A percentile compares a stretch with the other conserved stretches of the same genome.
phyloP scores from a whole-genome alignment of 1,139 yeast genomes.

The Yamadazyma taylorii region DNA sequence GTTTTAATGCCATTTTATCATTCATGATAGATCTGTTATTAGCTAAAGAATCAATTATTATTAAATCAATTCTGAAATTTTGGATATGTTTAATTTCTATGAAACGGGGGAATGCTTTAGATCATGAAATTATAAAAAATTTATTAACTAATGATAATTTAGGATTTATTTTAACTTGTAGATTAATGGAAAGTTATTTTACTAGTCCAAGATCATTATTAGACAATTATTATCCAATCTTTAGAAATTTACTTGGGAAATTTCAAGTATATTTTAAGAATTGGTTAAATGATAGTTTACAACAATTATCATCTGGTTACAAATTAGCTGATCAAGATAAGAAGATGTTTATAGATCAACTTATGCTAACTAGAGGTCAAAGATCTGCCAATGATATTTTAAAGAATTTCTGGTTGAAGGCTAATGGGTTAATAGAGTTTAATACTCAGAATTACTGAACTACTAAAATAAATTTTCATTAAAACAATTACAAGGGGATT shows the following conservation, averaged over 20 bases:
- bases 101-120: slow-evolving; percentile 52
- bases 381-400: slow-evolving; percentile 57
- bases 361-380: slow-evolving; percentile 65
- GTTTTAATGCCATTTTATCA: slow-evolving; percentile 36
- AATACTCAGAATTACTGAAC: slow-evolving; percentile 13
- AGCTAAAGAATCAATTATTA: slow-evolving; percentile 63
- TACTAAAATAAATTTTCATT: slow-evolving; percentile 2
- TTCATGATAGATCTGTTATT: slow-evolving; percentile 47
- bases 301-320: slow-evolving; percentile 19
- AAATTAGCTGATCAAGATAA: slow-evolving; percentile 23
- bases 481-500: slow-evolving; percentile 3
- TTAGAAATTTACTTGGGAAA: slow-evolving; percentile 54
- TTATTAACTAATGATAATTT: slow-evolving; percentile 35
- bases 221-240: slow-evolving; percentile 54
- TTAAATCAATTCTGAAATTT: slow-evolving; percentile 61
- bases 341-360: slow-evolving; percentile 49
- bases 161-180: slow-evolving; percentile 36
- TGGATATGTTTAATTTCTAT: slow-evolving; percentile 61
- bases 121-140: slow-evolving; percentile 36
- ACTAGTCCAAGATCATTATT: slow-evolving; percentile 61
- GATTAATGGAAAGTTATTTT: slow-evolving; percentile 36
- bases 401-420: slow-evolving; percentile 63
- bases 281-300: slow-evolving; percentile 43
- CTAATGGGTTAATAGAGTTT: slow-evolving; percentile 51
- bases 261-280: slow-evolving; percentile 47